Percentiles rank a stretch among this genome's conserved stretches.
Evolutionary conservation across 495 filamentous ascomycete genomes (phyloP).

Genomic region (Penicillium egyptiacum): DNA sequence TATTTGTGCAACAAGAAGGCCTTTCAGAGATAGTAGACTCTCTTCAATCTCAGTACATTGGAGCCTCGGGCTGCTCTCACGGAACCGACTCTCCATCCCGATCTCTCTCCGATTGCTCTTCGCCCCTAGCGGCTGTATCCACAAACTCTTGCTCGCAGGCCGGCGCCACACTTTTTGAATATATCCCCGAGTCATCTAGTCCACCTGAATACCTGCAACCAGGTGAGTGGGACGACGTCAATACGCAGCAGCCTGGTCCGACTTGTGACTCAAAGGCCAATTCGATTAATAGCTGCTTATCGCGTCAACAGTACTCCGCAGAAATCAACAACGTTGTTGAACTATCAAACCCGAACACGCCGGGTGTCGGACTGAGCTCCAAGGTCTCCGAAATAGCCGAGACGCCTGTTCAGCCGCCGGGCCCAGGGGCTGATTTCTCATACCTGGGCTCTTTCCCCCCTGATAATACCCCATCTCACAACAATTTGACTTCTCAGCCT

Average conservation of each 20-base stretch:
- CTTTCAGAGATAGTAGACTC: slow-evolving; percentile 13
- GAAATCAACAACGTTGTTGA: background rate
- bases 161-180: slow-evolving; percentile 6
- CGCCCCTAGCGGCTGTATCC: background rate
- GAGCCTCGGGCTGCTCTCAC: background rate
- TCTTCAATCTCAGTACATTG: background rate
- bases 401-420: slow-evolving; percentile 18
- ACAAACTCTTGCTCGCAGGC: background rate
- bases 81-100: background rate
- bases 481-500: background rate
- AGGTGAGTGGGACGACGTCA: slow-evolving; percentile 17
- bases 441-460: background rate
- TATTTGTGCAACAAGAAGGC: slow-evolving; percentile 22
- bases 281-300: background rate
- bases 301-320: background rate
- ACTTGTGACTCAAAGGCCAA: background rate
- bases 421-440: background rate
- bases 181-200: slow-evolving; percentile 12
- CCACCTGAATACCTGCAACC: slow-evolving; percentile 21
- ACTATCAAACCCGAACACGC: background rate
- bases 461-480: background rate
- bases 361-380: background rate
- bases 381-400: slow-evolving; percentile 28
- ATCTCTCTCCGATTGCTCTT: background rate
- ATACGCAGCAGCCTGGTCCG: background rate